A percentile compares a stretch with the other conserved stretches of the same genome.
These are phyloP conservation scores for Polytrichum formosum DNA, from an alignment of 225 moss, liverwort and hornwort genomes.

Conservation along the genomic window DNA sequence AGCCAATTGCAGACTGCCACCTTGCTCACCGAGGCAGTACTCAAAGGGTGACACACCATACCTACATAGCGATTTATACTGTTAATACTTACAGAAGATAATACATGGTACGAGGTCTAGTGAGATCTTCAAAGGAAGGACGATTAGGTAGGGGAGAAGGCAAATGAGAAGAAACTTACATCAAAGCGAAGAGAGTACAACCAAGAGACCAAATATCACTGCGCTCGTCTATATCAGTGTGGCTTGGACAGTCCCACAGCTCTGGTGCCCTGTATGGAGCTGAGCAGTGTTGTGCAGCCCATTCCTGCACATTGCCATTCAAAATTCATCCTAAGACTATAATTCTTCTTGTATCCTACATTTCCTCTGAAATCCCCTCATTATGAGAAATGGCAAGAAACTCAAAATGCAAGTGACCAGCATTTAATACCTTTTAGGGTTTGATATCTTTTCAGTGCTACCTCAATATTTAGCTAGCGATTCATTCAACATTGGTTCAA, in stretches of 20 bases:
- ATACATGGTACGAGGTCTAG: not conserved
- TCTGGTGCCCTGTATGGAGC: slow-evolving; percentile 94
- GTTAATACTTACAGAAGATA: not conserved
- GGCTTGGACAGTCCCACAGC: slow-evolving; percentile 93
- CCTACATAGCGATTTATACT: slow-evolving; percentile 36
- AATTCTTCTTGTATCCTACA: no score
- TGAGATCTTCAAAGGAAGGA: no score
- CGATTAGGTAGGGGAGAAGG: no score
- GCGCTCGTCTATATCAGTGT: slow-evolving; percentile 73
- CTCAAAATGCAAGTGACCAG: not conserved
- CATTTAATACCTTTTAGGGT: no score
- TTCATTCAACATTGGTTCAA: no score
- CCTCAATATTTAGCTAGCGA: no score
- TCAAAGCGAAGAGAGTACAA: slow-evolving; percentile 88
- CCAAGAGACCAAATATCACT: slow-evolving; percentile 97
- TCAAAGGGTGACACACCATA: slow-evolving; percentile 95
- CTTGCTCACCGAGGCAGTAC: slow-evolving; percentile 71
- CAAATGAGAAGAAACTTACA: slow-evolving; percentile 40
- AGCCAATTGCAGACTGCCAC: slow-evolving; percentile 91
- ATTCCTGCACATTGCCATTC: slow-evolving; percentile 55
- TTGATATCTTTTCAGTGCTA: no score
- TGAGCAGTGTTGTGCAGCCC: slow-evolving; percentile 89
- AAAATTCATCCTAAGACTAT: not conserved
- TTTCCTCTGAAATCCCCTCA: not conserved
- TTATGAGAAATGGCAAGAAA: not conserved